Base-by-base conservation (phyloP, 257 asterid species). In the Solanum habrochaites region DNA sequence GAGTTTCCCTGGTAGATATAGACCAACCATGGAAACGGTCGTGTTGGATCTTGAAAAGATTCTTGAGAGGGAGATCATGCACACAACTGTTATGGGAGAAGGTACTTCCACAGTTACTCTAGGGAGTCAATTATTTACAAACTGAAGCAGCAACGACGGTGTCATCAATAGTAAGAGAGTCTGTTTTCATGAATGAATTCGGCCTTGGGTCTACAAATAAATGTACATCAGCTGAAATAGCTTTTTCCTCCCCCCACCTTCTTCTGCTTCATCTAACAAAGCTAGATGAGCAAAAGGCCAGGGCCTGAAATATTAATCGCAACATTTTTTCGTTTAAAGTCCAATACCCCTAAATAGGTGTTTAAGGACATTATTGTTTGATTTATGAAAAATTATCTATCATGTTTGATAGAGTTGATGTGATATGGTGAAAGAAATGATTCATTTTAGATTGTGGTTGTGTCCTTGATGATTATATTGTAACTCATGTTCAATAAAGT, bases 61-160 rank as follows among this genome's bases (percentile, higher is more conserved):
- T 43, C 94, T 90, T 78, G 95, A 95, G 62, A 90, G 90, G 60
- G 98, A 95, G 90, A 89, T 91, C 29, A 94, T 90, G 87, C 91
- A 89, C 21, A 95, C 98, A 29, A 95, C 91, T 8, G 86, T 92
- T 49, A 87, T 86, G 86, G 96, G 98, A 6, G 98, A 94, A 90
- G 92, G 96, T 16, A 91, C 91, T 47, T 80, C 94, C 43, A 91
- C 88, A 15, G 93, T 95, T 23, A 92, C 88, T 8, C 93, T 93
- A 11, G 98, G 98, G 82, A 95, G 98, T 88, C 91, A 93, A 69
- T 91, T 95, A 9, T 95, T 95, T 80, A 91, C 93, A 58, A 88
- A 78, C 49, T 91, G 80, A 89, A 81, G 69, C 69, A 81, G 67
- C 69, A 49, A 49, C 23, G 31, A 73, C 4, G 25, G 4, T 2